Base-by-base conservation (phyloP, 2,329 filamentous ascomycete species). In the Leptoxyphium fumago region DNA sequence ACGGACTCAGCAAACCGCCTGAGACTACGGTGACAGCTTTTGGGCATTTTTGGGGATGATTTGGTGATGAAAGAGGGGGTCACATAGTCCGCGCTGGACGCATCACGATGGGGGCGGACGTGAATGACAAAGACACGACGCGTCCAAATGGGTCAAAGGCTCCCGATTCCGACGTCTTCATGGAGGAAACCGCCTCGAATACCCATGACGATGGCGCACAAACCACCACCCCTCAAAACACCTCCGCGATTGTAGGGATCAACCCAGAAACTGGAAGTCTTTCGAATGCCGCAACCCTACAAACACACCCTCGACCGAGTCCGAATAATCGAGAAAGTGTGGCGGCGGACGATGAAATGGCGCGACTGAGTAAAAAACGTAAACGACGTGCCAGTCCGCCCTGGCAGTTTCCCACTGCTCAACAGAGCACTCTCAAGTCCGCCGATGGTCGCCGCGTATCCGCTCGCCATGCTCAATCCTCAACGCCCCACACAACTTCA, bases 301-400 rank as follows among this genome's bases (percentile, higher is more conserved):
- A 10, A 30, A 38, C 9, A 17, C 39, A 15, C 36, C 44, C 18
- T 42, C n/a, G 3, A 10, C 43, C 28, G 38, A 40, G 34, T 41
- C 14, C 36, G 32, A 45, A 32, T 43, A 41, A 10, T 43, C n/a
- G 29, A 10, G 15, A 11, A 11, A 26, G 26, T 2, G 18, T 17
- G 15, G 32, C 42, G 1, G 44, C 45, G 50, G 47, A 52, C 48
- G 43, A 43, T 34, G 29, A 10, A 8, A n/a, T 29, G 29, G 38
- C 38, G 29, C 29, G 34, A 36, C 41, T 29, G 14, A 41, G 15
- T 13, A 87, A 87, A 63, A 77, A 81, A 59, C 78, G 78, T 49
- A 78, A 78, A 59, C 61, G 57, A 11, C 50, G 40, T 15, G 45
- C 47, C 9, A 57, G 53, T 18, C 58, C 58, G 13, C 58, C 58